These are phyloP conservation scores for Rhazya stricta DNA, from an alignment of 257 asterid genomes.

Conservation along the genomic window DNA sequence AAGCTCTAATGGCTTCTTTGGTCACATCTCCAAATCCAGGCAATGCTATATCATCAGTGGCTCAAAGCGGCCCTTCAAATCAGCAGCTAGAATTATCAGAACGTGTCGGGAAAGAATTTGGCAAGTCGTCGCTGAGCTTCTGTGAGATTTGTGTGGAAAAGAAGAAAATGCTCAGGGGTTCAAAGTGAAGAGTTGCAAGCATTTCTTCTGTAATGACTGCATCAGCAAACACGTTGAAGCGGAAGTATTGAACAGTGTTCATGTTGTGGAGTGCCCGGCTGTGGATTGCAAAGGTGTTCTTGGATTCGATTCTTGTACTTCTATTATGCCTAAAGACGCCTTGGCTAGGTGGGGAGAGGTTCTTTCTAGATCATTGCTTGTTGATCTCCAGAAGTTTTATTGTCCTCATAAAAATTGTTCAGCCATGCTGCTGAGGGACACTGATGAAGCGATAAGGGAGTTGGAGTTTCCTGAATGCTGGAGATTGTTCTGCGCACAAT, in stretches of 20 bases:
- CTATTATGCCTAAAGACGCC: slow-evolving; percentile 17
- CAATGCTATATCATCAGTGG: neutral
- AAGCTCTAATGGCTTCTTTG: slow-evolving; percentile 17
- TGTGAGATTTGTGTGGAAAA: slow-evolving; percentile 57
- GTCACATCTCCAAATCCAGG: neutral
- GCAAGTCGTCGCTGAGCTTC: neutral
- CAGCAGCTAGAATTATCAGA: neutral
- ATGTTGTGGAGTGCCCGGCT: slow-evolving; percentile 49
- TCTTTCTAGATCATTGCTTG: slow-evolving; percentile 36
- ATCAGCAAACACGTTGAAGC: slow-evolving; percentile 34
- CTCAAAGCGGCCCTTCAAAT: neutral
- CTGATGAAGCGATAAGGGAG: neutral
- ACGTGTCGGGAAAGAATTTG: neutral
- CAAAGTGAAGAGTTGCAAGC: slow-evolving; percentile 30
- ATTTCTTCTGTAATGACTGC: slow-evolving; percentile 46
- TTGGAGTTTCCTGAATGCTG: slow-evolving; percentile 21
- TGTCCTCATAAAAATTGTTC: slow-evolving; percentile 34
- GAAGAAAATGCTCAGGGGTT: slow-evolving; percentile 30
- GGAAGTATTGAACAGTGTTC: slow-evolving; percentile 7
- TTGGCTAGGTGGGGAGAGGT: slow-evolving; percentile 31
- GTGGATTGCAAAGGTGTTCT: slow-evolving; percentile 32
- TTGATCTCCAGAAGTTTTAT: slow-evolving; percentile 27
- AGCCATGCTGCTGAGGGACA: slow-evolving; percentile 21
- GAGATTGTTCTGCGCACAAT: slow-evolving; percentile 25
- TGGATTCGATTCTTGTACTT: slow-evolving; percentile 25